Evolutionary conservation across 2,329 filamentous ascomycete genomes (phyloP).

Genomic region (Metarhizium humberi): DNA sequence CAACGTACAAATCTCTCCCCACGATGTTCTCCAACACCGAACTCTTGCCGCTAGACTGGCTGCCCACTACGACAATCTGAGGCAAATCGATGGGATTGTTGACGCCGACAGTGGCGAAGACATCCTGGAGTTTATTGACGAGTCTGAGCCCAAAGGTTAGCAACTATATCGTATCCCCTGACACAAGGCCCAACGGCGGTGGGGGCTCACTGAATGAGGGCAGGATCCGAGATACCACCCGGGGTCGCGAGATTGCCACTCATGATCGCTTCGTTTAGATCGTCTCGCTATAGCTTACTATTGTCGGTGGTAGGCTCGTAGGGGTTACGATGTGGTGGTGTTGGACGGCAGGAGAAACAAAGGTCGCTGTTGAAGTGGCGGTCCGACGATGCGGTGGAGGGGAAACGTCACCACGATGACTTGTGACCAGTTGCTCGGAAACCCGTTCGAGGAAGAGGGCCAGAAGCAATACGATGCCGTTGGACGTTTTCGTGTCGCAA

Average conservation of each 20-base stretch:
- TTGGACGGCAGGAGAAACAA: neutral
- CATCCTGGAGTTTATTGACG: conserved; percentile 99
- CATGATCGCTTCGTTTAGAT: conserved; percentile 18
- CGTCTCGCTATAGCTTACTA: neutral
- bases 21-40: conserved; percentile 99
- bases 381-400: conserved; percentile 1
- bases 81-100: conserved; percentile 99
- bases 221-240: conserved; percentile 57
- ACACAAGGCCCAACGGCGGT: neutral
- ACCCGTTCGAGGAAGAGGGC: neutral
- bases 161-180: neutral
- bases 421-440: neutral
- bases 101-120: conserved; percentile 95
- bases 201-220: conserved; percentile 49
- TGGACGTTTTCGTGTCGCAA: neutral
- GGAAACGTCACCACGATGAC: conserved; percentile 4
- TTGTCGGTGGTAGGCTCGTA: neutral
- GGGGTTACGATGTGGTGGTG: neutral
- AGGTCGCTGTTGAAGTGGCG: neutral
- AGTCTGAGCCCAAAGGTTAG: conserved; percentile 40
- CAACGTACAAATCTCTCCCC: conserved; percentile 88
- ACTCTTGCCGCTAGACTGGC: conserved; percentile 98
- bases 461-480: neutral
- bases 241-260: conserved; percentile 28
- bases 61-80: conserved; percentile 96